phyloP scores from a whole-genome alignment of 192 early-diverging fungal species.

The Mycoemilia scoparia region DNA sequence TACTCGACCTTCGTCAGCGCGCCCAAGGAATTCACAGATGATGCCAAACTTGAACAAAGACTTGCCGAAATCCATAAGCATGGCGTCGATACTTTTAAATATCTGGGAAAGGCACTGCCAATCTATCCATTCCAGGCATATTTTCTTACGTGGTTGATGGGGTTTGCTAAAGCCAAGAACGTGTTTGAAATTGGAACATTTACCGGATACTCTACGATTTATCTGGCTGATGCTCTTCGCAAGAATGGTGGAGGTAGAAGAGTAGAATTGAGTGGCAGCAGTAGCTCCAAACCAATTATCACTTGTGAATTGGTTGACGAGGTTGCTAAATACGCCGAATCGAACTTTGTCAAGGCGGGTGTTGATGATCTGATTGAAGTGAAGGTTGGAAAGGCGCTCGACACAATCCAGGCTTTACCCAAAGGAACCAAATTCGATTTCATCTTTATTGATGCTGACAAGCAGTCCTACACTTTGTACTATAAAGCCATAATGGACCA shows the following conservation, averaged over 20 bases:
- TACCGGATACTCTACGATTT: constrained; percentile 32
- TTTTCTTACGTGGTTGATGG: too few relatives aligned
- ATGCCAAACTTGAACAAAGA: too few relatives aligned
- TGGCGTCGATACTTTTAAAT: too few relatives aligned
- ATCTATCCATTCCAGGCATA: too few relatives aligned
- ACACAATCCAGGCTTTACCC: constrained; percentile 9
- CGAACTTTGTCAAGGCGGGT: constrained; percentile 3
- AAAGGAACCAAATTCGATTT: constrained; percentile 24
- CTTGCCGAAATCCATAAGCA: too few relatives aligned
- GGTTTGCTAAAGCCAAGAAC: constrained; percentile 10
- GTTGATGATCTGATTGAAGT: constrained; percentile 7
- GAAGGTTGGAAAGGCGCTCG: constrained; percentile 12
- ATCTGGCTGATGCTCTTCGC: constrained; percentile 32
- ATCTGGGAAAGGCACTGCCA: too few relatives aligned
- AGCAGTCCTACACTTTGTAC: constrained; percentile 33
- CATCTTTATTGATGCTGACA: constrained; percentile 42
- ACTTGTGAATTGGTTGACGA: constrained; percentile 25
- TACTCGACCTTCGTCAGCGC: too few relatives aligned
- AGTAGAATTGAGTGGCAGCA: too few relatives aligned
- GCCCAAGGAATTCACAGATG: too few relatives aligned
- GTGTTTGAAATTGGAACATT: constrained; percentile 40
- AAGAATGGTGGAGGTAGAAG: background rate
- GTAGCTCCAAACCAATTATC: constrained; percentile 3
- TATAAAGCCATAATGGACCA: constrained; percentile 32
- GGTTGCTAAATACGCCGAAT: constrained; percentile 11